Evolutionary conservation across 129 eudicot genomes (phyloP), one percentile per base, ranked within the genome.

Genomic region (Tagetes erecta): DNA sequence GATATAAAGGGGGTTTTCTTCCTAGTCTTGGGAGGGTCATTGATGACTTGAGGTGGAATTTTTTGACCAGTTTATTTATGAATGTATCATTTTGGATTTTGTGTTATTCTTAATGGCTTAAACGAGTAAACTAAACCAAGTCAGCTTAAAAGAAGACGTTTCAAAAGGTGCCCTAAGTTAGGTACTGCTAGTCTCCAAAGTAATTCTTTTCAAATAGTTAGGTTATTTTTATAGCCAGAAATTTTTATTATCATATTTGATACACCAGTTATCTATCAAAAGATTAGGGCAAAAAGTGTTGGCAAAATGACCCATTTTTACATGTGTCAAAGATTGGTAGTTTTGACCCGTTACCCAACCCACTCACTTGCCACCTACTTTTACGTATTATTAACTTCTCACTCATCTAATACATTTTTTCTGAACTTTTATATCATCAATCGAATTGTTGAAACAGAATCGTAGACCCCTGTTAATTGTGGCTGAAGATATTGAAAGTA

Each of bases 401-500:
- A 30, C 64, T 37, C 38, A 13, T 63, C 64, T 6, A 51, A 34
- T 64, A 35, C 20, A 47, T 8, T 9, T 53, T 13, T 36, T n/a
- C 62, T 53, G 30, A 3, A 60, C 35, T 30, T 56, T 11, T 63
- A 6, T 68, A 20, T 71, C 12, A 55, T 78, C 58, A 53, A 42
- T 69, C 64, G 36, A 35, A 39, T 69, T 10, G 47, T 39, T 75
- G 3, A 12, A 58, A 49, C 77, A 94, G 99, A 85, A 79, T 72
- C 79, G 67, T 12, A 81, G 93, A 37, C 93, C 99, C 36, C 65
- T 94, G 82, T 80, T 94, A 46, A 88, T 94, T 78, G 91, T 94
- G 64, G 93, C 99, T 8, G 99, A 94, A 82, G 99, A 91, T 91
- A 71, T 94, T 58, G 99, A 90, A 81, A 89, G 91, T 81, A 97